Percentiles rank a stretch among this genome's conserved stretches.
These are phyloP conservation scores for Inga leiocalycina DNA, from an alignment of 306 rosid species.

Conservation along the genomic window DNA sequence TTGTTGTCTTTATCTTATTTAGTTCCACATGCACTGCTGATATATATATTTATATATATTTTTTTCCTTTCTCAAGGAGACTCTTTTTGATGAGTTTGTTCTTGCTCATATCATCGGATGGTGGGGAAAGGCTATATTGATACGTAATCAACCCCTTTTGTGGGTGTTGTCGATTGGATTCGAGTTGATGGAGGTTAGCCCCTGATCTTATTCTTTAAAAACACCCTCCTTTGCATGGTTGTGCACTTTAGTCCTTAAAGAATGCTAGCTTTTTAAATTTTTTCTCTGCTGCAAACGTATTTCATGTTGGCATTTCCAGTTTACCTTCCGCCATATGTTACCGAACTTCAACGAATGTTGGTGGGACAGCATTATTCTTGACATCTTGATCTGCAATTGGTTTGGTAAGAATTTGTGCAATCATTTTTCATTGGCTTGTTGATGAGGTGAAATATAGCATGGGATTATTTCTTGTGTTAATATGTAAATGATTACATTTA, in stretches of 20 bases:
- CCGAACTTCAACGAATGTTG: constrained; percentile 99
- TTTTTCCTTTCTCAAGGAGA: constrained; percentile 56
- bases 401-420: constrained; percentile 69
- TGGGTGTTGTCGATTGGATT: constrained; percentile 95
- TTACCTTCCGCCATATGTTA: constrained; percentile 95
- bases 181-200: constrained; percentile 89
- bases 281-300: constrained; percentile 17
- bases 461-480: not conserved
- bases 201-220: constrained; percentile 23
- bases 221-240: not conserved
- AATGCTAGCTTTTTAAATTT: constrained; percentile 7
- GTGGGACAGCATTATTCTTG: constrained; percentile 99
- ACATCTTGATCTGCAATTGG: constrained; percentile 97
- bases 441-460: constrained; percentile 20
- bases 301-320: constrained; percentile 53
- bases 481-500: not conserved
- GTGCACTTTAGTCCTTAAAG: constrained; percentile 10
- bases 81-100: constrained; percentile 97
- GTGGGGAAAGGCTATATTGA: constrained; percentile 99
- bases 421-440: constrained; percentile 4
- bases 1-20: constrained; percentile 11
- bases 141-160: constrained; percentile 96
- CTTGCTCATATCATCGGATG: constrained; percentile 96
- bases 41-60: not conserved
- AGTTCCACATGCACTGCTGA: constrained; percentile 32